Evolutionary conservation across 2,329 filamentous ascomycete genomes (phyloP), one percentile per base, ranked within the genome.

Genomic region (Xylariaceae sp.): DNA sequence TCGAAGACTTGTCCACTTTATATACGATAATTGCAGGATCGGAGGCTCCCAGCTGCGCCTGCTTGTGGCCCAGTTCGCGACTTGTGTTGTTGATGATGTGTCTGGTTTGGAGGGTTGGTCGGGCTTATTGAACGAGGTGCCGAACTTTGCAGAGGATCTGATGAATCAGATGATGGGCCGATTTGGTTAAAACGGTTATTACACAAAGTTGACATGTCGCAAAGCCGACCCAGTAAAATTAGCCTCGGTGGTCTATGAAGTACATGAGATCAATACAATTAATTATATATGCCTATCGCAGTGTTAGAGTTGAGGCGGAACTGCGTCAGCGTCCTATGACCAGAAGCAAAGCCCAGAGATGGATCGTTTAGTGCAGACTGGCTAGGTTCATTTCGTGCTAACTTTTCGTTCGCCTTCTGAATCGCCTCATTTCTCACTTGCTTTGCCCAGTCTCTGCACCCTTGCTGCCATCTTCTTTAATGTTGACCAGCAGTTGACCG

Each of bases 391-490:
- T 29, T 14, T 29, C 25, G 25, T 29, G 25, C 25, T 14, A 29
- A 8, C 25, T 8, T 29, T 14, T 29, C 4, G 22, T 69, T 67
- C 25, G 61, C 62, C 6, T 44, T 48, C 22, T 47, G 44, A 23
- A 70, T 65, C 34, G 68, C 61, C n/a, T 32, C 37, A 45, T 70
- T 60, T 11, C 71, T 64, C 40, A 69, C 52, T 20, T 55, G 48
- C 47, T 62, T 57, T 3, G 70, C 67, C 50, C 65, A 53, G 36
- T 72, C 66, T 47, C 67, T n/a, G n/a, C n/a, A n/a, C n/a, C n/a
- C n/a, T n/a, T n/a, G n/a, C n/a, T n/a, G n/a, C n/a, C n/a, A n/a
- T n/a, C n/a, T n/a, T n/a, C n/a, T n/a, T n/a, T n/a, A n/a, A n/a
- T n/a, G n/a, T n/a, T n/a, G n/a, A n/a, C n/a, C n/a, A n/a, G n/a